Evolutionary conservation across 768 basidiomycete species (phyloP), one percentile per base, ranked within the genome.

Genomic region (Mrakia blollopis): DNA sequence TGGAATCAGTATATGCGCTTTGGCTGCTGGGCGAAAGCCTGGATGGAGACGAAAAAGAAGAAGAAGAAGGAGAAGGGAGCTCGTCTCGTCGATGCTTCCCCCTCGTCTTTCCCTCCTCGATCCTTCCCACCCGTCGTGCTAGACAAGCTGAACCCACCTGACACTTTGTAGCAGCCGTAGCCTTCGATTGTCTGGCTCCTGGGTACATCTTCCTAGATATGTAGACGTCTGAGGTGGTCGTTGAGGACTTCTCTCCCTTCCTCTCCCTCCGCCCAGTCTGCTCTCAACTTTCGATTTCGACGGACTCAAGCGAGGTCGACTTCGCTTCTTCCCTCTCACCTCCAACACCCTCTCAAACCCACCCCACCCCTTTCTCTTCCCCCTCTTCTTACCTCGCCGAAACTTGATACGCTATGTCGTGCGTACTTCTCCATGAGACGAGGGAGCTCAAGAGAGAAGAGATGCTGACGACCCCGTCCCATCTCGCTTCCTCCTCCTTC

Each of bases 121-220:
- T 14, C 47, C 47, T 1, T 14, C 44, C 14, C 44, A 9, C 39
- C 11, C 39, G 11, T 11, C 44, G 18, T 3, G 11, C 39, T 11
- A 57, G 23, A 28, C 9, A 28, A 2, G 13, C 23, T 57, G 25
- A 5, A 61, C 71, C 14, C 1, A 73, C 72, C 72, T 73, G 72
- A 28, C 73, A 74, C 61, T 74, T 74, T 28, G 35, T 41, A 61
- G 28, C 41, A 13, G 73, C 60, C 23, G 61, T 41, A 23, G 73
- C 69, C 44, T 47, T 50, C 14, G 25, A 23, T 25, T 28, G 52
- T 16, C 69, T 50, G 18, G 69, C 69, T 71, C 69, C 69, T 25
- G 69, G 69, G 69, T 71, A 71, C 69, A 71, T 71, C 44, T 21
- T 69, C 8, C 11, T 69, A 62, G n/a, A n/a, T n/a, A n/a, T 16